A percentile compares a stretch with the other conserved stretches of the same genome.
Conservation (phyloP, 768 basidiomycete genomes). For the Lyophyllum decastes region DNA sequence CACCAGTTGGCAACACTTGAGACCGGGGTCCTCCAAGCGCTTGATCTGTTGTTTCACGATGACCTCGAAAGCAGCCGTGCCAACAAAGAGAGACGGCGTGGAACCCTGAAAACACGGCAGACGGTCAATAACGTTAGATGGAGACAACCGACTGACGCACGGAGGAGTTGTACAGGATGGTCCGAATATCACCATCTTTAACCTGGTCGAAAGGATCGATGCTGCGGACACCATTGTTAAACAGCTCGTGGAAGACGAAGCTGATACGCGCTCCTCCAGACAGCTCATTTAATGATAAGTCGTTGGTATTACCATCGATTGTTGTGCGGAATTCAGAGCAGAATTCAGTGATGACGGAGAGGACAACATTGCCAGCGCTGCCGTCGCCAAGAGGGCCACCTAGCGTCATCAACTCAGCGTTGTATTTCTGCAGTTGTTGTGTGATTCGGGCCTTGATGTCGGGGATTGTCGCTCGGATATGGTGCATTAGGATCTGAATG, state of each 20-base stretch:
- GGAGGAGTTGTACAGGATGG: constrained; percentile 95
- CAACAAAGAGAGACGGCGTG: constrained; percentile 94
- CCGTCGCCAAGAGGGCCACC: constrained; percentile 87
- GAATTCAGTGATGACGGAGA: constrained; percentile 98
- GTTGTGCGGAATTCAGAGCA: constrained; percentile 94
- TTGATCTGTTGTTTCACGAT: constrained; percentile 99
- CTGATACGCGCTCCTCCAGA: constrained; percentile 99
- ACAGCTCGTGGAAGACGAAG: constrained; percentile 98
- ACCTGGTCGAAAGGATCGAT: constrained; percentile 99
- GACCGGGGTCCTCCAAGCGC: constrained; percentile 88
- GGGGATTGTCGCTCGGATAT: constrained; percentile 95
- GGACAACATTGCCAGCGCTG: constrained; percentile 88
- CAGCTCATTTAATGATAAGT: constrained; percentile 91
- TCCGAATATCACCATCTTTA: constrained; percentile 97
- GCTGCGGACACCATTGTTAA: constrained; percentile 92
- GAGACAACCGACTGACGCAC: constrained; percentile 44
- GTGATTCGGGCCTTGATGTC: constrained; percentile 97
- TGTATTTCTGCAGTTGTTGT: constrained; percentile 89
- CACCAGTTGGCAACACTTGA: constrained; percentile 94
- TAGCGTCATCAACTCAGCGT: constrained; percentile 76
- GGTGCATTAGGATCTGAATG: constrained; percentile 94
- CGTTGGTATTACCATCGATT: constrained; percentile 97
- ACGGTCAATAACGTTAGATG: neutral
- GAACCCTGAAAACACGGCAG: constrained; percentile 62
- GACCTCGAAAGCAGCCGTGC: constrained; percentile 95